phyloP scores from a whole-genome alignment of 2,329 filamentous ascomycete species.

The Aspergillus sp. region DNA sequence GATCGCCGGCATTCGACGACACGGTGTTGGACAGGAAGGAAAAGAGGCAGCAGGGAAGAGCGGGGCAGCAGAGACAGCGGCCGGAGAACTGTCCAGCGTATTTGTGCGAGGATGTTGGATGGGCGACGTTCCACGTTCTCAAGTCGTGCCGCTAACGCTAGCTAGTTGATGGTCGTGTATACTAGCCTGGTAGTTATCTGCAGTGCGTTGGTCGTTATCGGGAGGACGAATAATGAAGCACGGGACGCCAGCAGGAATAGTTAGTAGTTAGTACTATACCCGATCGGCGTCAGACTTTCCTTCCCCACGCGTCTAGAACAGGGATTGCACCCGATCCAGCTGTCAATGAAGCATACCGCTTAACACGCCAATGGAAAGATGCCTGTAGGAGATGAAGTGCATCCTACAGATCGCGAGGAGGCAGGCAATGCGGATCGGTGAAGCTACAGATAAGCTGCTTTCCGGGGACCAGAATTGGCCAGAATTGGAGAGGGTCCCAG shows the following conservation, averaged over 20 bases:
- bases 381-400: background rate
- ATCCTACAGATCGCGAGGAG: background rate
- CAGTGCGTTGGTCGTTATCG: slow-evolving; percentile 1
- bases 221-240: background rate
- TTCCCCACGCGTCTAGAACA: background rate
- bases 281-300: background rate
- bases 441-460: background rate
- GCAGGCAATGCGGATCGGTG: background rate
- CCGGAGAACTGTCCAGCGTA: background rate
- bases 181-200: background rate
- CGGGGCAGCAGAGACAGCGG: slow-evolving; percentile 6
- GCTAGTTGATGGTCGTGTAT: background rate
- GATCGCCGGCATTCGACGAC: slow-evolving; percentile 30
- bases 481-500: background rate
- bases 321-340: background rate
- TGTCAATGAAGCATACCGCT: background rate
- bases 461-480: background rate
- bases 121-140: slow-evolving; percentile 2
- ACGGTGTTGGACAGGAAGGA: slow-evolving; percentile 21
- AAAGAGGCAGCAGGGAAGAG: slow-evolving; percentile 6
- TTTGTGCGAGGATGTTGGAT: background rate
- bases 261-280: background rate
- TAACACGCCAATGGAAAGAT: background rate
- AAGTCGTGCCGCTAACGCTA: slow-evolving; percentile 4
- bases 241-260: background rate